Percentiles rank a stretch among this genome's conserved stretches.
phyloP scores from a whole-genome alignment of 805 yeast species.

The Teunomyces cretensis region DNA sequence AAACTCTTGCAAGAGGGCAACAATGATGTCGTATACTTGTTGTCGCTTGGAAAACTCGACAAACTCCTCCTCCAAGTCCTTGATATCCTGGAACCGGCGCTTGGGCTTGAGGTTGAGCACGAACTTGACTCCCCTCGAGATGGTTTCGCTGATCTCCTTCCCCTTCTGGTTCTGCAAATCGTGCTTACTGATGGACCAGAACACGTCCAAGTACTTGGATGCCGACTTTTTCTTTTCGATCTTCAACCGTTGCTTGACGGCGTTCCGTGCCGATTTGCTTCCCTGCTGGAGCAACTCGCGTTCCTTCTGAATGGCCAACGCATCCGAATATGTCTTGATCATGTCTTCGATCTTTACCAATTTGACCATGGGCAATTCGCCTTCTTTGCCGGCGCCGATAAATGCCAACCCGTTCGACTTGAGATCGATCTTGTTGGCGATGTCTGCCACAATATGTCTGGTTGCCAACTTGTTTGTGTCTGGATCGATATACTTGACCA shows the following conservation, averaged over 20 bases:
- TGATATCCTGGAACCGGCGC: slow-evolving; percentile 2
- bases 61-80: slow-evolving; percentile 8
- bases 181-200: slow-evolving; percentile 56
- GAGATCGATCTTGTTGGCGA: slow-evolving; percentile 31
- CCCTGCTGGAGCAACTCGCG: slow-evolving; percentile 33
- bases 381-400: slow-evolving; percentile 16
- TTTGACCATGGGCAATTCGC: slow-evolving; percentile 28
- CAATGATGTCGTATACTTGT: slow-evolving; percentile 21
- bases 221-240: slow-evolving; percentile 39
- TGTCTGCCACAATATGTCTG: slow-evolving; percentile 25
- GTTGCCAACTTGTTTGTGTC: slow-evolving; percentile 17
- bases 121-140: neutral
- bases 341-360: slow-evolving; percentile 26
- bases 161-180: slow-evolving; percentile 55
- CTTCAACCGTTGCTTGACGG: slow-evolving; percentile 25
- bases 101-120: slow-evolving; percentile 2
- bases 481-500: slow-evolving; percentile 28
- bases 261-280: slow-evolving; percentile 29
- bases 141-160: slow-evolving; percentile 38
- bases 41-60: slow-evolving; percentile 2
- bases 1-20: slow-evolving; percentile 28
- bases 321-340: slow-evolving; percentile 31
- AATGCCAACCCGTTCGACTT: slow-evolving; percentile 22
- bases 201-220: slow-evolving; percentile 47
- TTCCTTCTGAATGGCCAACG: slow-evolving; percentile 32